These are phyloP conservation scores for Mrakiaceae sp. DNA, from an alignment of 1,284 basidiomycete genomes.

Conservation along the genomic window DNA sequence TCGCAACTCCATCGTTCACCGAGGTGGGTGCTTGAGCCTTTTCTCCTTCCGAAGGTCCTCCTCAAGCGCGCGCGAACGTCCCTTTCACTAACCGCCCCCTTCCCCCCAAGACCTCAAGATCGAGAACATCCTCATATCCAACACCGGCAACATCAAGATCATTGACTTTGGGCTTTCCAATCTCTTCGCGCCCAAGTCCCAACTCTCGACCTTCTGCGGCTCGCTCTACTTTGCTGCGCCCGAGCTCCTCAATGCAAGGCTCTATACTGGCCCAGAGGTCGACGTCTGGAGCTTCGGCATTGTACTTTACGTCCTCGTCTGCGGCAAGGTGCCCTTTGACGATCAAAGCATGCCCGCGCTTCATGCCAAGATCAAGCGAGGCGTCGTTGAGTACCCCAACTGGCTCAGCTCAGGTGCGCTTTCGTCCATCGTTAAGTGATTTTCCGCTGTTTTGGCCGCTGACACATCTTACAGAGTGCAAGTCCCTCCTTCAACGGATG, in stretches of 20 bases:
- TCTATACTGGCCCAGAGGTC: conserved; percentile 94
- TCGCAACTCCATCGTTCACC: conserved; percentile 92
- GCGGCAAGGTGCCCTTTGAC: conserved; percentile 97
- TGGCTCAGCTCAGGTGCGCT: conserved; percentile 81
- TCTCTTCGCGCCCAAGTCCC: conserved; percentile 72
- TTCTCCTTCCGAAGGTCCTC: neutral
- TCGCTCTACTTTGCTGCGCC: conserved; percentile 97
- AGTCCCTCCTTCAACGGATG: conserved; percentile 86
- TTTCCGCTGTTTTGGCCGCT: neutral
- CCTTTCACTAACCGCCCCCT: neutral
- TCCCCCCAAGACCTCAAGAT: conserved; percentile 75
- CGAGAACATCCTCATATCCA: conserved; percentile 94
- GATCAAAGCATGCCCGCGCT: conserved; percentile 98
- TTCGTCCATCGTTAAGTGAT: neutral
- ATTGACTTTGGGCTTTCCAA: conserved; percentile 99
- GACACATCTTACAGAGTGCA: conserved; percentile 58
- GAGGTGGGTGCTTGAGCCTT: conserved; percentile 34
- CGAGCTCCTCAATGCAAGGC: conserved; percentile 88
- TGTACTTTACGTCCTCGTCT: conserved; percentile 92
- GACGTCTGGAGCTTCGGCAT: conserved; percentile 99
- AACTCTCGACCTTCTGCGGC: conserved; percentile 91
- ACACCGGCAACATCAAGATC: conserved; percentile 98
- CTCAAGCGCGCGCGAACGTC: neutral
- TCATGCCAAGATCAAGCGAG: conserved; percentile 97
- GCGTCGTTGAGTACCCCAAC: conserved; percentile 90